phyloP scores from a whole-genome alignment of 331 rosid species.

The Phaseolus coccineus region DNA sequence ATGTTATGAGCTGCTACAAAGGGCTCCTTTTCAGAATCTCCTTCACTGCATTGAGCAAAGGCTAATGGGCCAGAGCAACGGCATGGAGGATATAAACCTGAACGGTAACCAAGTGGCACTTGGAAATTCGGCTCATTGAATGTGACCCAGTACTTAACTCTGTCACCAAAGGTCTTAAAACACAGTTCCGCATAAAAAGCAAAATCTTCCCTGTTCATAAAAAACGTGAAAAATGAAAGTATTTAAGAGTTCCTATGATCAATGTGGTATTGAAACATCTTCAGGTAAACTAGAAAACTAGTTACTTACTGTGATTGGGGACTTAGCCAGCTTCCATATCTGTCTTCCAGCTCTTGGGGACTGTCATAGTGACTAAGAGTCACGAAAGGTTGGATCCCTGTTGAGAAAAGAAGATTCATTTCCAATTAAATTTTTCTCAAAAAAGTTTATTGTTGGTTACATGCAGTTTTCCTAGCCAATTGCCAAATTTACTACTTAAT shows the following conservation, averaged over 20 bases:
- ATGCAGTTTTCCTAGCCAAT: background rate
- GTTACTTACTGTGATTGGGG: conserved; percentile 60
- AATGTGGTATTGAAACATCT: background rate
- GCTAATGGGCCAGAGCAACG: conserved; percentile 66
- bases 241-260: background rate
- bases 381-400: conserved; percentile 61
- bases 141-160: conserved; percentile 76
- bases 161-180: conserved; percentile 68
- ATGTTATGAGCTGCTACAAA: conserved; percentile 76
- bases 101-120: conserved; percentile 56
- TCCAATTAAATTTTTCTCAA: background rate
- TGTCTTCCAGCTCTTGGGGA: conserved; percentile 78
- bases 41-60: conserved; percentile 54
- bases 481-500: background rate
- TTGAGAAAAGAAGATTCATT: conserved; percentile 5
- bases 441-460: background rate
- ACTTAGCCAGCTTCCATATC: conserved; percentile 69
- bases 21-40: conserved; percentile 76
- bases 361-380: conserved; percentile 67
- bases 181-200: conserved; percentile 64
- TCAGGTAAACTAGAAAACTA: conserved; percentile 2
- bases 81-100: conserved; percentile 64
- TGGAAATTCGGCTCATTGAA: conserved; percentile 68
- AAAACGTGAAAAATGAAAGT: background rate
- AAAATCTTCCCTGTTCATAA: conserved; percentile 64